These are phyloP conservation scores for Hygrophoropsis aurantiaca DNA, from an alignment of 768 basidiomycete species.

Conservation along the genomic window DNA sequence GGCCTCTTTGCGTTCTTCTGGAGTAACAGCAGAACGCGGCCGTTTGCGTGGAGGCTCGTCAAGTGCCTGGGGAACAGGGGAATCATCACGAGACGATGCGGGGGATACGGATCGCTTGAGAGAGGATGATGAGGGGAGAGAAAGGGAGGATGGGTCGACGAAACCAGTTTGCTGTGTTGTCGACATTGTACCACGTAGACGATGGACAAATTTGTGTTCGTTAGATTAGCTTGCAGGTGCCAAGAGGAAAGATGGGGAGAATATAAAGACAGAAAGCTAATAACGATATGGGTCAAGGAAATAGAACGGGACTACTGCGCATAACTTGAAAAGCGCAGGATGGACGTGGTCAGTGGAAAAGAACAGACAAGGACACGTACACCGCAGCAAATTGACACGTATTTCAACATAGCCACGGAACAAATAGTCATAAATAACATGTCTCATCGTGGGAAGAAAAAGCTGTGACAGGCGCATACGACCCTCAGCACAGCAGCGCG, in stretches of 20 bases:
- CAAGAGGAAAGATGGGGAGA: not conserved
- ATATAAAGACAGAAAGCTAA: slow-evolving; percentile 5
- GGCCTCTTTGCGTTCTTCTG: slow-evolving; percentile 84
- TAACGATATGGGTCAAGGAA: slow-evolving; percentile 21
- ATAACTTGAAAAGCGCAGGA: slow-evolving; percentile 5
- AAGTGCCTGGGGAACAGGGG: slow-evolving; percentile 6
- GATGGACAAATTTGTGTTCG: not conserved
- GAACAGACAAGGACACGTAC: slow-evolving; percentile 22
- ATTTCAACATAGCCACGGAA: slow-evolving; percentile 23
- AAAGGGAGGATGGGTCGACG: slow-evolving; percentile 39
- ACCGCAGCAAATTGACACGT: slow-evolving; percentile 21
- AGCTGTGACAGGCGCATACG: too few species aligned
- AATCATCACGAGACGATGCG: slow-evolving; percentile 14
- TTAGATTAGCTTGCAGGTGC: not conserved
- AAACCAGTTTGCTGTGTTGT: slow-evolving; percentile 22
- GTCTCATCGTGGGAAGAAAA: too few species aligned
- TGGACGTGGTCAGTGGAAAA: slow-evolving; percentile 20
- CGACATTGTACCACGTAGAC: slow-evolving; percentile 17
- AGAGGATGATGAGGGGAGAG: slow-evolving; percentile 32
- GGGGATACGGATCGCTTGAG: slow-evolving; percentile 29
- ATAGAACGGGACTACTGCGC: slow-evolving; percentile 5
- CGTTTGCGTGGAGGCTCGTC: slow-evolving; percentile 72
- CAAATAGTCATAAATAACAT: too few species aligned
- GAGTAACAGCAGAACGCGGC: slow-evolving; percentile 55
- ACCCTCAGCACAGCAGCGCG: too few species aligned